Evolutionary conservation across 352 stramenopile genomes (phyloP), one percentile per base, ranked within the genome.

Genomic region (Phytophthora chlamydospora): DNA sequence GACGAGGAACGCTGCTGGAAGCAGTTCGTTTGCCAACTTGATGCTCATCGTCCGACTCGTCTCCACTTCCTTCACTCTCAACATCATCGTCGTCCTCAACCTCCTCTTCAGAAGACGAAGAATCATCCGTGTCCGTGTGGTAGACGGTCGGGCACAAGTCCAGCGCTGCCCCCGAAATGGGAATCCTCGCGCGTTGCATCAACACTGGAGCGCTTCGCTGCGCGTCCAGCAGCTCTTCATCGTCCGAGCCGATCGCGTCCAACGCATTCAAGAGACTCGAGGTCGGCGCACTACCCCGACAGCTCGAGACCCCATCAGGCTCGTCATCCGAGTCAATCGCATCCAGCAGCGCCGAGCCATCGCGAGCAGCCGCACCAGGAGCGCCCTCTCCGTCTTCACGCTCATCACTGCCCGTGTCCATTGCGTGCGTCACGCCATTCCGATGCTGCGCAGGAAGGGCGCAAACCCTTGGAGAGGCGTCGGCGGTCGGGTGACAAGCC

Each of bases 81-180:
- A 5, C 27, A 3, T 63, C 53, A 6, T 64, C 56, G 9, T 55
- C 47, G 4, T 51, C 44, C 14, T 48, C 42, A 33, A 48, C 4
- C 13, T 48, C 38, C 14, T 48, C 43, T 10, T 62, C 54, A 7
- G 34, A 54, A 29, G 34, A 52, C 24, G 54, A 55, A 4, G 53
- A 61, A 39, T 43, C 58, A 10, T 63, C 45, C 45, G 32, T 43
- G 21, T 53, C 38, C 1, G 5, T n/a, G 38, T 43, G 33, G 4
- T 54, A 32, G 24, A 58, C 19, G 7, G 27, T 29, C 31, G 39
- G 36, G 17, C 36, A 58, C 53, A 63, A 64, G 24, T 68, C 60
- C 27, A 59, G 19, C 34, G 52, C 53, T 16, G 53, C 38, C 3
- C 42, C 31, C 34, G 52, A 58, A 0, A 54, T 31, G 44, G 11